phyloP scores from a whole-genome alignment of 169 alveolate genomes.

The Besnoitia besnoiti region DNA sequence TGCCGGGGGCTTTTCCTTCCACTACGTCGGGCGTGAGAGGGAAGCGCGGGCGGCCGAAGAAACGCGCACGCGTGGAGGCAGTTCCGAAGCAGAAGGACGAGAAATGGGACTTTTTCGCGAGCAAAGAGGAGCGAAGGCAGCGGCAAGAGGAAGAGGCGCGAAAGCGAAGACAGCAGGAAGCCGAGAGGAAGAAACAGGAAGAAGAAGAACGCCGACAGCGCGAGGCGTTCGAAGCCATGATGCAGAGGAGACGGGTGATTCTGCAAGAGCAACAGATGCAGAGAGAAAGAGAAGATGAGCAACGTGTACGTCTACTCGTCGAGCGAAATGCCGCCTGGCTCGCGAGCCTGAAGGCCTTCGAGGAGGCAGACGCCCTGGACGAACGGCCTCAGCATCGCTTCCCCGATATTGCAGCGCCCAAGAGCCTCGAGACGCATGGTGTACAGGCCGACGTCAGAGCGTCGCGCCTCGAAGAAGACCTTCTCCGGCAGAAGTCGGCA shows the following conservation, averaged over 20 bases:
- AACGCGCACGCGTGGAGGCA: neutral
- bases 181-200: neutral
- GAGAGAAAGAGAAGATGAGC: conserved; percentile 8
- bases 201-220: neutral
- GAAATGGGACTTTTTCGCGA: neutral
- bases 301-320: neutral
- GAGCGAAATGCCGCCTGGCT: neutral
- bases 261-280: conserved; percentile 8
- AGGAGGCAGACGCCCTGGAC: conserved; percentile 1
- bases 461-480: too few relatives aligned
- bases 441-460: too few relatives aligned
- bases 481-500: too few relatives aligned
- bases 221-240: neutral
- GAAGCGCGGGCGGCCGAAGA: neutral
- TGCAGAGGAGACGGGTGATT: neutral
- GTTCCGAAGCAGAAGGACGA: neutral
- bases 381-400: neutral
- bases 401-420: neutral
- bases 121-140: neutral
- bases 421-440: too few relatives aligned
- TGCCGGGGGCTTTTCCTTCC: neutral
- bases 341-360: neutral
- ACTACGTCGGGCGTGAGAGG: neutral
- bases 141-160: neutral
- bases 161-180: neutral